Evolutionary conservation across 441 rosid species (phyloP), one percentile per base, ranked within the genome.

Genomic region (Cnidoscolus chayamansa): DNA sequence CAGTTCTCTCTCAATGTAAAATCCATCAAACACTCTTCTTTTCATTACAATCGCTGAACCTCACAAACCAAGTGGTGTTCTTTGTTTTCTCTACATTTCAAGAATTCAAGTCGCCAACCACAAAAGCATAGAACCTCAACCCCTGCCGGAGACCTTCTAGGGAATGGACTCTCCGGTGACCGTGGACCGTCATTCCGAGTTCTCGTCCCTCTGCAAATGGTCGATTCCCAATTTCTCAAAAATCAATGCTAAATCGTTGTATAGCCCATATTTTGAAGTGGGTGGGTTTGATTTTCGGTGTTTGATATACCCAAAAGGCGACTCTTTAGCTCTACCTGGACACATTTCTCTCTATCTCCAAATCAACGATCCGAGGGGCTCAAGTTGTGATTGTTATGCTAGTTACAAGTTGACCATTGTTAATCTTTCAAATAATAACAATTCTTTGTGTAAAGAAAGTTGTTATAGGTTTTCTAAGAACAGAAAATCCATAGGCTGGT

Each of bases 211-310:
- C 54, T 90, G 92, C 77, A 72, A 87, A 69, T 92, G 97, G 96
- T 84, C 88, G 68, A 88, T 92, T 12, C 84, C 84, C 51, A 74
- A 78, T 78, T 87, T 92, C 65, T 77, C 89, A 2, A 82, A 84
- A 81, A 83, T 86, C 43, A 92, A 88, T 75, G 89, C 93, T 31
- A 85, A 86, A 83, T 89, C 90, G 72, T 78, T 88, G 1, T 86
- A 89, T 87, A 88, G 97, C 76, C 85, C 82, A 84, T 92, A 92
- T 83, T 86, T 90, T 74, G 94, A 88, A 84, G 96, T 92, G 10
- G 96, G 97, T 12, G 96, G 96, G 12, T 92, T 83, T 74, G 94
- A 90, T 86, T 92, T 91, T 72, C 93, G 97, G 60, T 81, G 90
- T 55, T 31, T 92, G 6, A 84, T 92, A 47, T 88, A 90, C 79